Evolutionary conservation across 495 filamentous ascomycete genomes (phyloP), one percentile per base, ranked within the genome.

Genomic region (Penicillium riverlandense): DNA sequence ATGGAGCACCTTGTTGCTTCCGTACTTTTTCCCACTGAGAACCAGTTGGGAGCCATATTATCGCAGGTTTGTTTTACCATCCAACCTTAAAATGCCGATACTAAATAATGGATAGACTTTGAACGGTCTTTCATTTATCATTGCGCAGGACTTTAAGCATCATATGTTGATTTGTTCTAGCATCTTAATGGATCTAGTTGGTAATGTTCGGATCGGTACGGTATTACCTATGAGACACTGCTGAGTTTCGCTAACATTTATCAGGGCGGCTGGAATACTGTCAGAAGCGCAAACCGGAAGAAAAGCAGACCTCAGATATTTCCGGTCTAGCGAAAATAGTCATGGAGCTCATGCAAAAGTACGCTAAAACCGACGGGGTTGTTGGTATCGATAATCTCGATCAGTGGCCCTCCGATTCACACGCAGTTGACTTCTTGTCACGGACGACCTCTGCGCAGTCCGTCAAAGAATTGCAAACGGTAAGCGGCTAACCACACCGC

Each of bases 281-380:
- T 16, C 10, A 40, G 16, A 37, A 49, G 14, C 36, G 30, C 29
- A 35, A 33, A 12, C 36, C 36, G n/a, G 30, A 30, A 28, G 27
- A 47, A 43, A 43, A 34, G 4, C 43, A 56, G 46, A 29, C 53
- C 37, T 7, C 22, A 10, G 27, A 41, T 49, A 38, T 63, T 33
- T 37, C 38, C 35, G 48, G 50, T 41, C 31, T 63, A 13, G 39
- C 49, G n/a, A 44, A 30, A 22, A 63, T 61, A 13, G 49, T 41
- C 11, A 59, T 58, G 54, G 48, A 53, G 48, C 49, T 64, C 27
- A 66, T 66, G 56, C 52, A 64, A 47, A 63, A 60, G 40, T 63
- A 61, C 44, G 29, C 38, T 16, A 67, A 65, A 41, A 44, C 58
- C 7, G 61, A 58, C 43, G 50, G 50, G 9, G 44, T 55, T 13